Base-by-base conservation (phyloP, 192 early-diverging fungal genomes). In the Mortierella antarctica region DNA sequence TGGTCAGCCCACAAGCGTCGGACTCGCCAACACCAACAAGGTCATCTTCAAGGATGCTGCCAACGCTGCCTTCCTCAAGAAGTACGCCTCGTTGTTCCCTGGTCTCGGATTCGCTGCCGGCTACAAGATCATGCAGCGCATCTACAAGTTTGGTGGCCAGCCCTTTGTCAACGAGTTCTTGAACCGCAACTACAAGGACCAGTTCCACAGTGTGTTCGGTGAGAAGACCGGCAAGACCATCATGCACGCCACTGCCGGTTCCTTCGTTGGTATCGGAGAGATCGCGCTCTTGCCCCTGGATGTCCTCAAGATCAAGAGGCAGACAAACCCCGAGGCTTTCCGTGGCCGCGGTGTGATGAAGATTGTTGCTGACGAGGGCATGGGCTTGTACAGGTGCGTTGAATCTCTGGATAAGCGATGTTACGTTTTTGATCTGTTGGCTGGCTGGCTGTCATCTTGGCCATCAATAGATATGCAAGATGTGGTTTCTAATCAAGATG, bases 91-190 rank as follows among this genome's bases (percentile, higher is more conserved):
- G 2, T 87, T 99, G 59, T 99, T 99, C 86, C 98, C 98, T 2
- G 98, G 98, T 61, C 88, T 99, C 23, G 98, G 98, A 40, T 97
- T 94, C 84, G 98, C 98, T 21, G 96, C 96, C 46, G 97, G 97
- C 8, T 99, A 99, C 93, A 99, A 99, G 87, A 91, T 99, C 47
- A 83, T 94, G 66, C 98, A 99, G 87, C 91, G 98, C 69, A 89
- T 98, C 57, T 99, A 99, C 91, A 99, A 99, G 86, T 99, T 97
- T 71, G 97, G 96, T 73, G 98, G 98, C 6, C 98, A 99, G 86
- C 96, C 97, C 15, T 95, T 94, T 71, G 95, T 96, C 44, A 95
- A 93, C 79, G 98, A 99, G 85, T 96, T 90, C 80, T 78, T 99
- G 59, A 95, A 96, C 84, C 90, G 74, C 51, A 76, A 98, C 86